phyloP scores from a whole-genome alignment of 345 rosid genomes.

The Gossypium anomalum region DNA sequence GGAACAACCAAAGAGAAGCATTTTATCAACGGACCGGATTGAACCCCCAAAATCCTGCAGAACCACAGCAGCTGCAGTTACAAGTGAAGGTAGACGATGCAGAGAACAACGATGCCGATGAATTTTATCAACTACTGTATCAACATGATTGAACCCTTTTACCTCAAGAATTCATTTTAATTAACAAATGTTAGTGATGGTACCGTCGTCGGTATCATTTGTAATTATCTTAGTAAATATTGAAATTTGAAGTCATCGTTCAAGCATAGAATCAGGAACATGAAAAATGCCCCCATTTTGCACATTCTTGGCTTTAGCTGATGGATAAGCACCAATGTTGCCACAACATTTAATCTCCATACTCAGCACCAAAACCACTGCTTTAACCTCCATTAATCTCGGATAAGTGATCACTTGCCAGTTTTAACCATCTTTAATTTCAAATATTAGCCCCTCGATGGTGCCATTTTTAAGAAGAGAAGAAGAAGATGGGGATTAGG shows the following conservation, averaged over 20 bases:
- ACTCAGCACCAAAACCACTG: no score
- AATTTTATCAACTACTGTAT: conserved; percentile 34
- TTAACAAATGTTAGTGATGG: not conserved
- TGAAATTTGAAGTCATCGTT: not conserved
- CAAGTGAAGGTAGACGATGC: conserved; percentile 11
- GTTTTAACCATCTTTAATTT: no score
- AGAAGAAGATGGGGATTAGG: no score
- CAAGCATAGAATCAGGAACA: no score
- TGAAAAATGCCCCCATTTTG: no score
- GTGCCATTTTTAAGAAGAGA: no score
- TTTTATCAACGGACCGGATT: conserved; percentile 47
- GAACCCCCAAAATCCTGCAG: conserved; percentile 18
- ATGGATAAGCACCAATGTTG: not conserved
- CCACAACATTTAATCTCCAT: no score
- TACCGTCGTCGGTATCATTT: not conserved
- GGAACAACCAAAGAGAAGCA: conserved; percentile 47
- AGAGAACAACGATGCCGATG: conserved; percentile 21
- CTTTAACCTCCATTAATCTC: no score
- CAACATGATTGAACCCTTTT: conserved; percentile 6
- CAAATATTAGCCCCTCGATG: no score
- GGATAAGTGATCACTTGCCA: no score
- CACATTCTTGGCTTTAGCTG: no score
- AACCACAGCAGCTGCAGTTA: not conserved
- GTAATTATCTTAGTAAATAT: not conserved
- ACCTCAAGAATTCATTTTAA: not conserved